phyloP scores from a whole-genome alignment of 1,284 basidiomycete genomes.

The Mycena sp. region DNA sequence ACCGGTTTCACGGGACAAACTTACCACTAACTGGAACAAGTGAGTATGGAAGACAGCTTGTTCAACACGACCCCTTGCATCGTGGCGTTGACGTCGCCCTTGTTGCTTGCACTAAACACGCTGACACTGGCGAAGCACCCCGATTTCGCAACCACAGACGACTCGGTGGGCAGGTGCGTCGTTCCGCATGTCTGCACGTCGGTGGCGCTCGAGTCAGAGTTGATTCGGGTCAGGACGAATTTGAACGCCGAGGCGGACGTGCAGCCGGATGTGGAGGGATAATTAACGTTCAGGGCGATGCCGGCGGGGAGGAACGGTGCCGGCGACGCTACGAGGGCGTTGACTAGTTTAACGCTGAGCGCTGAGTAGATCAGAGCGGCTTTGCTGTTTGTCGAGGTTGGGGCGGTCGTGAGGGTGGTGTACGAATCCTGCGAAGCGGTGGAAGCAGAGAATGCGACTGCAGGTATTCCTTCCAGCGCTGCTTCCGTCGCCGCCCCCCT shows the following conservation, averaged over 20 bases:
- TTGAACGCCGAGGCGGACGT: constrained; percentile 27
- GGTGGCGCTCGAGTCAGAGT: constrained; percentile 27
- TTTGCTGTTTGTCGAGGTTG: constrained; percentile 30
- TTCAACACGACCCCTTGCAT: constrained; percentile 43
- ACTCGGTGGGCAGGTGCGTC: constrained; percentile 45
- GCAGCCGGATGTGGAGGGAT: constrained; percentile 35
- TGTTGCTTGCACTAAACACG: constrained; percentile 45
- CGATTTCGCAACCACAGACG: constrained; percentile 36
- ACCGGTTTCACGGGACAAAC: too few relatives aligned
- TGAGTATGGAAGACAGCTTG: constrained; percentile 37
- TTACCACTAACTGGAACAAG: constrained; percentile 35
- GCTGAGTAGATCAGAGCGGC: constrained; percentile 29
- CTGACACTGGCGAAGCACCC: constrained; percentile 50
- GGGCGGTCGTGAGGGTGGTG: constrained; percentile 44
- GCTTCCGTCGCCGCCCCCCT: constrained; percentile 52
- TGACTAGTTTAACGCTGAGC: constrained; percentile 15
- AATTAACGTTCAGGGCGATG: constrained; percentile 32
- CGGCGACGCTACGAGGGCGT: constrained; percentile 22
- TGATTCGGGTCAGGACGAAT: constrained; percentile 31
- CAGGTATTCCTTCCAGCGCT: constrained; percentile 47
- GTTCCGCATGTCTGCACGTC: constrained; percentile 48
- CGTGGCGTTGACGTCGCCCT: constrained; percentile 43
- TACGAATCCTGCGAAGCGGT: constrained; percentile 46
- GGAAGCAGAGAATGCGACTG: constrained; percentile 48
- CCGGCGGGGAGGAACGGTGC: constrained; percentile 27